Evolutionary conservation across 2,329 filamentous ascomycete genomes (phyloP), one percentile per base, ranked within the genome.

Genomic region (Cytospora piceae): DNA sequence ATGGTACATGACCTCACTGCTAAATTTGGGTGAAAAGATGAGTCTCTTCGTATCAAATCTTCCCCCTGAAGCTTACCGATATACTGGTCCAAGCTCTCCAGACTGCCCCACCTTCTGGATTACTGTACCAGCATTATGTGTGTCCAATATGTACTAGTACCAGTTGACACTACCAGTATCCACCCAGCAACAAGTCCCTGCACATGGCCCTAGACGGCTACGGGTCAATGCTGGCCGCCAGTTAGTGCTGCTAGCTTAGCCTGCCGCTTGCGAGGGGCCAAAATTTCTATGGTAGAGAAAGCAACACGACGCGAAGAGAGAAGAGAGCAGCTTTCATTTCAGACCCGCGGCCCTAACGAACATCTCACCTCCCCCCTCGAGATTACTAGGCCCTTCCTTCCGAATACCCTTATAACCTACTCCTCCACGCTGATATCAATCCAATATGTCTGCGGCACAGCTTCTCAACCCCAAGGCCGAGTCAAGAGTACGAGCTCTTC

Each of bases 381-480:
- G 42, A 46, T 55, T 55, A 37, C 34, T 15, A 37, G 34, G 34
- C 31, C 42, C 22, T 27, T 22, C 1, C 37, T 42, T 14, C 53
- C 52, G 4, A 39, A 49, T 12, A 58, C 46, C 49, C 34, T 54
- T 27, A 32, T 53, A 34, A 9, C 24, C 42, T n/a, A 11, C 20
- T 22, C 54, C 17, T 49, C 51, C 54, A 37, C 63, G 62, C 61
- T 68, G 34, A 63, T 61, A 61, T 27, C 34, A 57, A 63, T 29
- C 56, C 46, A 74, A 71, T 69, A 98, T 98, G 95, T 98, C 94
- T 82, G 95, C 95, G 73, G 94, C 95, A 76, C 94, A 98, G 83
- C 89, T 99, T 75, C 90, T 99, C 71, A 99, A 99, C 81, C 95
- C 95, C 69, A 99, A 99, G 85, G 95, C 95, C 75, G 95, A 99